Percentiles rank a stretch among this genome's conserved stretches.
These are phyloP conservation scores for Fusarium floridanum DNA, from an alignment of 2,329 filamentous ascomycete species.

Conservation along the genomic window DNA sequence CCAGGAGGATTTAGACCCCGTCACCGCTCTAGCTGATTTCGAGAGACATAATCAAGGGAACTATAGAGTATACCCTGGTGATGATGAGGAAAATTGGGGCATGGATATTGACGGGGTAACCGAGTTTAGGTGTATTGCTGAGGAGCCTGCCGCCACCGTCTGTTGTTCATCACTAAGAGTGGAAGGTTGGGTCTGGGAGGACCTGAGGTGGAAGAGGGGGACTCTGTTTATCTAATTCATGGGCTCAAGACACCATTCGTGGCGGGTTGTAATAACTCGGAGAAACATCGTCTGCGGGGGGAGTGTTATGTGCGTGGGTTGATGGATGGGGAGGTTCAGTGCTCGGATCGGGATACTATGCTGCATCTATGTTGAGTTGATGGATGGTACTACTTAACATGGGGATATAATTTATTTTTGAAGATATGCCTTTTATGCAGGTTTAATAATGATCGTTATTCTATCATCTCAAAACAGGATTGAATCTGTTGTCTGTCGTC, in stretches of 20 bases:
- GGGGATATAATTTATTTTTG: not conserved
- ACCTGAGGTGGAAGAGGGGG: not conserved
- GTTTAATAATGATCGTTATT: not conserved
- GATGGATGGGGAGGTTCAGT: not conserved
- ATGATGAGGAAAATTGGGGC: not conserved
- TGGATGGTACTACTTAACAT: not conserved
- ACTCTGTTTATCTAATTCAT: not conserved
- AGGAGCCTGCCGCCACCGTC: not conserved
- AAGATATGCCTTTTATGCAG: not conserved
- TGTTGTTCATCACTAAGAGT: not conserved
- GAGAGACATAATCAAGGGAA: not conserved
- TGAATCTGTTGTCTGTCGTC: not conserved
- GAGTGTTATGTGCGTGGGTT: not conserved
- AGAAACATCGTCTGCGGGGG: not conserved
- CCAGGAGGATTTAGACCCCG: not conserved
- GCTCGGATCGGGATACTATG: not conserved
- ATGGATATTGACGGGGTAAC: not conserved
- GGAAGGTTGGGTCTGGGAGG: not conserved
- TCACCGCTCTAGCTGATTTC: not conserved
- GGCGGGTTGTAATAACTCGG: not conserved
- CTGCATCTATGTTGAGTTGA: not conserved
- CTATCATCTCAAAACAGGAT: not conserved
- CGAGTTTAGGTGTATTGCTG: not conserved
- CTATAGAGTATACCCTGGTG: not conserved
- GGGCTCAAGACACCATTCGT: not conserved